Evolutionary conservation across 805 yeast species (phyloP).

Genomic region (Kluyveromyces dobzhanskii): DNA sequence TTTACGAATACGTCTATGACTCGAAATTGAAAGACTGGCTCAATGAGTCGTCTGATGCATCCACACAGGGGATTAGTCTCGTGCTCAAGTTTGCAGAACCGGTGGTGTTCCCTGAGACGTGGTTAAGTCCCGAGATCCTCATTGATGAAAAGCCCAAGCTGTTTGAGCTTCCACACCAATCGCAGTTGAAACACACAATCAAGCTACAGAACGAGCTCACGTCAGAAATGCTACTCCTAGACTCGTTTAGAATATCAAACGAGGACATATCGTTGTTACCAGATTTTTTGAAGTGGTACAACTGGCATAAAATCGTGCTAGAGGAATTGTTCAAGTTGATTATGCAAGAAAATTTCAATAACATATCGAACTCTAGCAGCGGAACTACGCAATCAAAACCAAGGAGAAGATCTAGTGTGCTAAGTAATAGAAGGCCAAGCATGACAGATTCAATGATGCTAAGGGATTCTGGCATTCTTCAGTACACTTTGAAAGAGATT

Average conservation of each 20-base stretch:
- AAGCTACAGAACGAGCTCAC: conserved; percentile 25
- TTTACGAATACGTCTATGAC: conserved; percentile 23
- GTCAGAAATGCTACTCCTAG: conserved; percentile 15
- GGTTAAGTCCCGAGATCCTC: conserved; percentile 18
- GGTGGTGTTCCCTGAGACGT: conserved; percentile 19
- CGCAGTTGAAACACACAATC: neutral
- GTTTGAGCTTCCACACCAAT: conserved; percentile 3
- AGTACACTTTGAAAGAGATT: conserved; percentile 26
- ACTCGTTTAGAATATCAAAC: conserved; percentile 25
- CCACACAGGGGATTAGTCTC: conserved; percentile 20
- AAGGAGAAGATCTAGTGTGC: conserved; percentile 24
- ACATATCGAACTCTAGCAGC: neutral
- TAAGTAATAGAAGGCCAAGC: conserved; percentile 23
- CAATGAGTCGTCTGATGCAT: conserved; percentile 22
- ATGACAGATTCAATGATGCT: conserved; percentile 25
- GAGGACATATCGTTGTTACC: conserved; percentile 21
- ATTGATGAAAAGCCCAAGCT: conserved; percentile 4
- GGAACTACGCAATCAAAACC: neutral
- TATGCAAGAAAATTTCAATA: neutral
- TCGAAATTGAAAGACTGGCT: conserved; percentile 19
- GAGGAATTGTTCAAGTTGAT: conserved; percentile 3
- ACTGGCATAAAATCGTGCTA: conserved; percentile 18
- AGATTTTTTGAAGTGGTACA: conserved; percentile 24
- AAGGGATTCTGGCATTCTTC: conserved; percentile 28
- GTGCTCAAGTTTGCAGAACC: conserved; percentile 17